Evolutionary conservation across 2,329 filamentous ascomycete species (phyloP).

Genomic region (Endocalyx cinctus): DNA sequence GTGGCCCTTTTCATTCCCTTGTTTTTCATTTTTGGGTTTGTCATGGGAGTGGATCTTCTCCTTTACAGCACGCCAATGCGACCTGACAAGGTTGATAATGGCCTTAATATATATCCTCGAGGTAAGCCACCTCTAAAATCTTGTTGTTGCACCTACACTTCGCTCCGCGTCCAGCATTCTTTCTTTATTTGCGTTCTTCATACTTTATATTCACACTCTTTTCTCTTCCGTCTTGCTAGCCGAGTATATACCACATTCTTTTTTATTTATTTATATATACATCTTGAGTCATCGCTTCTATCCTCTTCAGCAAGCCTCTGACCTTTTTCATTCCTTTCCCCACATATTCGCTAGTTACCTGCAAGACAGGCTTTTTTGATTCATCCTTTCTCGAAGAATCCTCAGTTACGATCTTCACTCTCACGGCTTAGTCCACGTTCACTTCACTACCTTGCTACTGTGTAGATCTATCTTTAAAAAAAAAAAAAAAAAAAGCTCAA

Average conservation of each 20-base stretch:
- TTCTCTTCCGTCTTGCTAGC: not conserved
- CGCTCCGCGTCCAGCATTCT: not conserved
- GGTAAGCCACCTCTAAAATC: not conserved
- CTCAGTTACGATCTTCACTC: no score
- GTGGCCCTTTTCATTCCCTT: not conserved
- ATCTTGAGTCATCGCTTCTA: no score
- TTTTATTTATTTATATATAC: not conserved
- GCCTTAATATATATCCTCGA: not conserved
- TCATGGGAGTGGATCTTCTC: not conserved
- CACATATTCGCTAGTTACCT: not conserved
- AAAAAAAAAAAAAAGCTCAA: slow-evolving; percentile 1
- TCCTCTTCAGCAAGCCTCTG: not conserved
- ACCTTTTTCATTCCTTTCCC: not conserved
- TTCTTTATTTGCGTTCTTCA: not conserved
- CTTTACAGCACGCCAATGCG: no score
- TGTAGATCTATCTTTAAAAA: slow-evolving; percentile 1
- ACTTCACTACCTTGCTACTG: not conserved
- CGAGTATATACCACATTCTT: not conserved
- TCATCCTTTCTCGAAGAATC: not conserved
- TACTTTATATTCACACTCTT: not conserved
- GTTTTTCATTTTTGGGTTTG: not conserved
- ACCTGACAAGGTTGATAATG: not conserved
- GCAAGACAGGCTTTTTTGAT: not conserved
- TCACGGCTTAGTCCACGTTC: no score
- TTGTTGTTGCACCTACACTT: not conserved